A percentile compares a stretch with the other conserved stretches of the same genome.
These are phyloP conservation scores for Globisporangium emineosum DNA, from an alignment of 352 stramenopile species.

Conservation along the genomic window DNA sequence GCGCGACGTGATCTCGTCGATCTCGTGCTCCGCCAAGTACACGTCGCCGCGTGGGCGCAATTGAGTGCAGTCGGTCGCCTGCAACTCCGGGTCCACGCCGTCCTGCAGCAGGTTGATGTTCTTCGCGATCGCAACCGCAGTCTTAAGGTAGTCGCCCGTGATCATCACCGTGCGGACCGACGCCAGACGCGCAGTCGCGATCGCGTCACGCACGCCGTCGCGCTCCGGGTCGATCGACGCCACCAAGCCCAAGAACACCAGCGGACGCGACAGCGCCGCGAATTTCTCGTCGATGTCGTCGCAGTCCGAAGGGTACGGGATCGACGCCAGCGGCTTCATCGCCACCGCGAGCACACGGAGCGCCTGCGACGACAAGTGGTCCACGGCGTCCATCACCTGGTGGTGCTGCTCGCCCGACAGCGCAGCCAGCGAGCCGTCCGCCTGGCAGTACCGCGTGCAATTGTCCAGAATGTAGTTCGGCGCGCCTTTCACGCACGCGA, in stretches of 20 bases:
- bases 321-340: conserved; percentile 29
- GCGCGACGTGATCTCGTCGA: conserved; percentile 84
- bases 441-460: conserved; percentile 28
- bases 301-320: conserved; percentile 16
- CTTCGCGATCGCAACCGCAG: conserved; percentile 84
- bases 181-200: conserved; percentile 23
- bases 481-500: conserved; percentile 35
- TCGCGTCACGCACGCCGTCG: conserved; percentile 31
- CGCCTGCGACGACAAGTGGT: conserved; percentile 31
- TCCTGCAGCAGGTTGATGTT: conserved; percentile 73
- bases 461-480: conserved; percentile 39
- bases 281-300: conserved; percentile 31
- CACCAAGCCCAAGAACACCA: conserved; percentile 87
- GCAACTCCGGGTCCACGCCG: conserved; percentile 1
- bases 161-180: conserved; percentile 74
- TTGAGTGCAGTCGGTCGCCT: conserved; percentile 68
- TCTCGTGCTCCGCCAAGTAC: conserved; percentile 61
- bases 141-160: conserved; percentile 91
- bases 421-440: conserved; percentile 17
- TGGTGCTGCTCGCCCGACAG: conserved; percentile 16
- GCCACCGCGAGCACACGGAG: conserved; percentile 73
- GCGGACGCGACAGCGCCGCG: conserved; percentile 24
- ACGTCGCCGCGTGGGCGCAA: conserved; percentile 39
- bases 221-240: conserved; percentile 68
- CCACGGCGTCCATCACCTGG: conserved; percentile 26